Evolutionary conservation across 768 basidiomycete species (phyloP).

Genomic region (Tricholoma furcatifolium): DNA sequence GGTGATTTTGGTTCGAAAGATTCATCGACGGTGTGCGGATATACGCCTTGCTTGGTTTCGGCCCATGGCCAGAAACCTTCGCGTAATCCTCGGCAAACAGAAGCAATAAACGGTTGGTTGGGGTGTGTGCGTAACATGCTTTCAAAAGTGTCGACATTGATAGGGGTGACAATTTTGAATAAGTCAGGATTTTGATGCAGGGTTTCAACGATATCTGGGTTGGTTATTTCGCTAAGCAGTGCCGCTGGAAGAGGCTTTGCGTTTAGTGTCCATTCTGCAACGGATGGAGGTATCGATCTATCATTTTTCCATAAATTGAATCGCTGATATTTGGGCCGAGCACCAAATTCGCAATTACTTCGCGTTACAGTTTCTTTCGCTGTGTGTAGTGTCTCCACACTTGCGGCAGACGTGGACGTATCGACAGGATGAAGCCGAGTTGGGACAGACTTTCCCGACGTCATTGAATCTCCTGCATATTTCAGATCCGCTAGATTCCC

Average conservation of each 20-base stretch:
- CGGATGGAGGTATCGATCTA: neutral
- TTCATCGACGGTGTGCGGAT: constrained; percentile 31
- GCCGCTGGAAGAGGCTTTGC: constrained; percentile 1
- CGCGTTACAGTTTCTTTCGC: neutral
- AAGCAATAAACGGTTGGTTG: constrained; percentile 30
- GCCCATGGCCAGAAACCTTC: too few relatives aligned
- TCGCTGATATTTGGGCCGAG: neutral
- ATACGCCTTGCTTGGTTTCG: constrained; percentile 39
- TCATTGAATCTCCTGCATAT: neutral
- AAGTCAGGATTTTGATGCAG: neutral
- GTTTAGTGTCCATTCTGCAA: constrained; percentile 22
- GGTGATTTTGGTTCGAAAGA: constrained; percentile 1
- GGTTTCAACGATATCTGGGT: neutral
- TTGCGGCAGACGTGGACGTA: neutral
- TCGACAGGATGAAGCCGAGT: neutral
- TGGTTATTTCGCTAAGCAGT: too few relatives aligned
- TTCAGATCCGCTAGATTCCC: neutral
- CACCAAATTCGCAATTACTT: too few relatives aligned
- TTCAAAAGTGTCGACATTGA: constrained; percentile 30
- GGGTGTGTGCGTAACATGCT: constrained; percentile 27
- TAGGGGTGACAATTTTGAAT: too few relatives aligned
- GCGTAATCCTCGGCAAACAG: constrained; percentile 22
- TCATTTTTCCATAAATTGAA: neutral
- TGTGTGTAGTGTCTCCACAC: neutral
- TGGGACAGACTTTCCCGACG: neutral